These are phyloP conservation scores for Annulohypoxylon nitens DNA, from an alignment of 495 filamentous ascomycete species.

Conservation along the genomic window DNA sequence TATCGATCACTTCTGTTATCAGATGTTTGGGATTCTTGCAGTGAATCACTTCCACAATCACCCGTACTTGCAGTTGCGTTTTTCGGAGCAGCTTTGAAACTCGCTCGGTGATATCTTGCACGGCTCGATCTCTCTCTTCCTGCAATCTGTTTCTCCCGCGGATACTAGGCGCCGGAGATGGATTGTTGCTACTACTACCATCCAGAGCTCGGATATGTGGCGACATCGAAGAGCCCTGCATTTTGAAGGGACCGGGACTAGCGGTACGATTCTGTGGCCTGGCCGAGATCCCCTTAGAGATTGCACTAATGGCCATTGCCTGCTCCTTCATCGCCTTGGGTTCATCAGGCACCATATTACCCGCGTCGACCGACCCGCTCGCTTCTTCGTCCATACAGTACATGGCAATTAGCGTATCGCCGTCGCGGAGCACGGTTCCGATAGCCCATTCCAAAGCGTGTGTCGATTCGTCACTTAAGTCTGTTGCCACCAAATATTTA, in stretches of 20 bases:
- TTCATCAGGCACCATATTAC: constrained; percentile 57
- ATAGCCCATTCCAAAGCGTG: constrained; percentile 98
- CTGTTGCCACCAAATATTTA: constrained; percentile 92
- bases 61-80: constrained; percentile 88
- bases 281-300: constrained; percentile 55
- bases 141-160: constrained; percentile 69
- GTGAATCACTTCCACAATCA: constrained; percentile 95
- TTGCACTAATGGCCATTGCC: constrained; percentile 64
- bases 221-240: constrained; percentile 48
- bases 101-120: constrained; percentile 79
- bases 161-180: constrained; percentile 59
- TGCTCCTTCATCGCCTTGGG: constrained; percentile 78
- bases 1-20: constrained; percentile 91
- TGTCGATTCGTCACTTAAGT: constrained; percentile 91
- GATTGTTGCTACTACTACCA: constrained; percentile 44
- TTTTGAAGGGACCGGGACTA: constrained; percentile 49
- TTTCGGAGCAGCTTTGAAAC: constrained; percentile 87
- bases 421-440: constrained; percentile 92
- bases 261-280: constrained; percentile 48
- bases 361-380: constrained; percentile 61
- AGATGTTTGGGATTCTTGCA: constrained; percentile 94
- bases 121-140: constrained; percentile 80
- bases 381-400: constrained; percentile 91
- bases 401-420: constrained; percentile 92
- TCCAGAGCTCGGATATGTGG: constrained; percentile 48